A percentile compares a stretch with the other conserved stretches of the same genome.
phyloP scores from a whole-genome alignment of 2,329 filamentous ascomycete species.

The Pestalotiopsis sp. region DNA sequence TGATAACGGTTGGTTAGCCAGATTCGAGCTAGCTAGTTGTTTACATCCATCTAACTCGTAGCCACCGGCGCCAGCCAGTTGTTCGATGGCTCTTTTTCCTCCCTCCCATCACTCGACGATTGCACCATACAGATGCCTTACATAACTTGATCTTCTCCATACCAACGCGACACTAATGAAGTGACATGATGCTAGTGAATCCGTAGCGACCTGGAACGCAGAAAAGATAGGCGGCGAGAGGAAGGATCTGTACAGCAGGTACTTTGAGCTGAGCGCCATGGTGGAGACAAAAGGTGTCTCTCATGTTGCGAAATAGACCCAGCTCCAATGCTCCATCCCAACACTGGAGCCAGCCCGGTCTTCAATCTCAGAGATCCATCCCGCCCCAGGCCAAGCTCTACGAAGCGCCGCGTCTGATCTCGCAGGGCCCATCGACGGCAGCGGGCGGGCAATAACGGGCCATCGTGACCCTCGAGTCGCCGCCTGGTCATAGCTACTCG shows the following conservation, averaged over 20 bases:
- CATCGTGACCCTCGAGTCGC: conserved; percentile 14
- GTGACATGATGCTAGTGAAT: neutral
- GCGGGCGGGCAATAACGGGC: conserved; percentile 13
- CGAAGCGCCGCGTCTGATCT: conserved; percentile 7
- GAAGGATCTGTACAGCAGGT: neutral
- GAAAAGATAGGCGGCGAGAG: neutral
- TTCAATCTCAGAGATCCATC: neutral
- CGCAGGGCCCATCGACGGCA: conserved; percentile 7
- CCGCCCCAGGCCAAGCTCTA: conserved; percentile 7
- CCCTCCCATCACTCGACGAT: neutral
- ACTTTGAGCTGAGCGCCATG: neutral
- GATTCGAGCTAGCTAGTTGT: neutral
- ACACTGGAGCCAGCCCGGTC: neutral
- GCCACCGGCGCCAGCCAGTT: neutral
- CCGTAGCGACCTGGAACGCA: neutral
- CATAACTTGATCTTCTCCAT: neutral
- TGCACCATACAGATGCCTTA: too few relatives aligned
- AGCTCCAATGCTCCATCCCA: neutral
- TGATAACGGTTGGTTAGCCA: neutral
- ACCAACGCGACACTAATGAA: neutral
- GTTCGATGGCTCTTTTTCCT: neutral
- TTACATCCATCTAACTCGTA: neutral
- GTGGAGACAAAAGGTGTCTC: neutral
- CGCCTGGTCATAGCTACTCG: conserved; percentile 13
- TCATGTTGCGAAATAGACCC: neutral